Percentiles rank a stretch among this genome's conserved stretches.
phyloP scores from a whole-genome alignment of 2,329 filamentous ascomycete genomes.

The Emydomyces testavorans region DNA sequence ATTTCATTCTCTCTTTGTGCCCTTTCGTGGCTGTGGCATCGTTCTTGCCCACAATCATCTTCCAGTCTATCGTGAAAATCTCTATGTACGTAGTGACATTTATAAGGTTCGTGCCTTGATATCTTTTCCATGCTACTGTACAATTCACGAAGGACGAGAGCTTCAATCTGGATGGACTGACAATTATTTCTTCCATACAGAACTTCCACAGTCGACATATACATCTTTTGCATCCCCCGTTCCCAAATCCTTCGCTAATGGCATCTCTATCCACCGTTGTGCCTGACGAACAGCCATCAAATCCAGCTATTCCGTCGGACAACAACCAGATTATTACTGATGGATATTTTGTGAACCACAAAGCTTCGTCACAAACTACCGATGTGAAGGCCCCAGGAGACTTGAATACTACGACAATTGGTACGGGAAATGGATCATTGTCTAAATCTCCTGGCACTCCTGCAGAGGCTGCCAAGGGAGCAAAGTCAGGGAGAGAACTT shows the following conservation, averaged over 20 bases:
- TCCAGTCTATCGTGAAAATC: neutral
- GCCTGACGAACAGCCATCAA: neutral
- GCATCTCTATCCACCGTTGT: neutral
- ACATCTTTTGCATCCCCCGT: neutral
- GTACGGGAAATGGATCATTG: neutral
- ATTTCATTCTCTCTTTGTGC: neutral
- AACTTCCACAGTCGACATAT: neutral
- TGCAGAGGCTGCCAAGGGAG: conserved; percentile 35
- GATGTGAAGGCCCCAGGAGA: neutral
- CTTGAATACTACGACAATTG: neutral
- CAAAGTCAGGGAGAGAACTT: conserved; percentile 40
- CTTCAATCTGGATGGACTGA: neutral
- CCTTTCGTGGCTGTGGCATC: neutral
- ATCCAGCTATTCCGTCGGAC: neutral
- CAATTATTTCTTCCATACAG: neutral
- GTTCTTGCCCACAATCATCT: neutral
- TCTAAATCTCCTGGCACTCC: conserved; percentile 23
- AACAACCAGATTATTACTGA: neutral
- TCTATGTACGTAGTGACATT: neutral
- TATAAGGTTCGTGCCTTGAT: conserved; percentile 2
- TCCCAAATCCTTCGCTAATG: neutral
- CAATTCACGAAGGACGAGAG: neutral
- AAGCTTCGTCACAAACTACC: neutral
- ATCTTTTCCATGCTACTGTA: neutral
- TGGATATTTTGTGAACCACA: neutral